Percentiles rank a stretch among this genome's conserved stretches.
Conservation (phyloP, 202 grass and related monocot species). For the Carex sylvatica region DNA sequence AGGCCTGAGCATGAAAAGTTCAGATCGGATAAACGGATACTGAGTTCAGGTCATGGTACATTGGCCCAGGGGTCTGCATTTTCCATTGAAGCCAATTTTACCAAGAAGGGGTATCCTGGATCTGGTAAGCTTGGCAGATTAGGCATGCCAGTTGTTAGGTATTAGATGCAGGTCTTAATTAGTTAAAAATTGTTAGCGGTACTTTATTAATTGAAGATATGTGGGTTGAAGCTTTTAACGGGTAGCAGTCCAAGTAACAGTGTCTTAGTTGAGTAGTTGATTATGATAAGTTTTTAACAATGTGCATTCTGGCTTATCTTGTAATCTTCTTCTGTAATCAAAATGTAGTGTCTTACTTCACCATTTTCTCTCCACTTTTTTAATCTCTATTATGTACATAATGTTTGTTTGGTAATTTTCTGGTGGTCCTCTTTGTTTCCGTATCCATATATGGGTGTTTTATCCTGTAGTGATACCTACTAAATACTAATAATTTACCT, state of each 20-base stretch:
- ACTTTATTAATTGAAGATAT: slow-evolving; percentile 11
- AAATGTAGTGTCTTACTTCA: slow-evolving; percentile 7
- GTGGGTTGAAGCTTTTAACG: background rate
- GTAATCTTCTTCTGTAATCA: slow-evolving; percentile 7
- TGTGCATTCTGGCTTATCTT: slow-evolving; percentile 11
- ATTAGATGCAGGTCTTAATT: slow-evolving; percentile 15
- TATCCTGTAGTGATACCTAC: no score
- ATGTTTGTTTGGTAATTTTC: background rate
- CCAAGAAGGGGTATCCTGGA: slow-evolving; percentile 70
- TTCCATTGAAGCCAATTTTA: slow-evolving; percentile 59
- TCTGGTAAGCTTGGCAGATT: slow-evolving; percentile 66
- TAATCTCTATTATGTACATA: background rate
- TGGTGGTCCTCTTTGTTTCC: background rate
- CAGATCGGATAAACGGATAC: slow-evolving; percentile 37
- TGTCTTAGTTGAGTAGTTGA: background rate
- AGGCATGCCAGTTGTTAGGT: slow-evolving; percentile 56
- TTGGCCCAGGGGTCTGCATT: slow-evolving; percentile 31
- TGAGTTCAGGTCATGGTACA: slow-evolving; percentile 14
- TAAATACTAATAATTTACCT: no score
- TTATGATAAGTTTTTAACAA: slow-evolving; percentile 10
- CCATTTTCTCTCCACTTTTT: background rate
- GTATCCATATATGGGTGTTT: background rate
- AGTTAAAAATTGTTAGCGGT: slow-evolving; percentile 7
- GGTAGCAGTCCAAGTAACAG: background rate
- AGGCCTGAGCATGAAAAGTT: slow-evolving; percentile 53